Evolutionary conservation across 2,329 filamentous ascomycete species (phyloP), one percentile per base, ranked within the genome.

Genomic region (Pyrenophora graminea): DNA sequence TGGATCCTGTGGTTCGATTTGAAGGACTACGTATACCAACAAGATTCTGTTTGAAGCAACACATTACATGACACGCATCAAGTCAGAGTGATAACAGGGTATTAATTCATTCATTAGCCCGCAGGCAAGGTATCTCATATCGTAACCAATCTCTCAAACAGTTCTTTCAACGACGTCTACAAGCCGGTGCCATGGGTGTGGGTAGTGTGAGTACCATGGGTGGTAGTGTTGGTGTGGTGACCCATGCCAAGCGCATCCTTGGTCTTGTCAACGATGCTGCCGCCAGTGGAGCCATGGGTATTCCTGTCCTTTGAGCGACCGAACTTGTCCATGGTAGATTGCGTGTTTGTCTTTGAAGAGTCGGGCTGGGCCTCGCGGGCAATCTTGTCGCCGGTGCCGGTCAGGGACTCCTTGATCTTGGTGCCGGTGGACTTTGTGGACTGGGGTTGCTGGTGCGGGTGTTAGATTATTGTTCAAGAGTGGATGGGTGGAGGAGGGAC

Each of bases 381-480:
- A 56, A 80, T 44, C 64, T 82, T 83, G 75, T 86, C 84, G 48
- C 68, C 72, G 50, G 77, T 77, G 62, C 82, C 81, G 56, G 82
- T 85, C 67, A 81, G 42, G 48, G 72, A 69, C 72, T 86, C 83
- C 70, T 80, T 81, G 57, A 80, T 59, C 78, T 85, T 83, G 58
- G 85, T 75, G 64, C 78, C 74, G 63, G 82, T 84, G 56, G 83
- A 85, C 77, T 87, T 86, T 74, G 79, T 72, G 67, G 77, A 78
- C 71, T 86, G 79, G 52, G 84, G 84, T 63, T 78, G 83, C 50
- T 83, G 57, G 64, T 13, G 18, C 2, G 4, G 6, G 32, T 48
- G 39, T 46, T 42, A 25, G 51, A 30, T 41, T 19, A 38, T 12
- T 19, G 4, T 1, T 5, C 10, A 37, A n/a, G 19, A 12, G n/a